phyloP scores from a whole-genome alignment of 2,329 filamentous ascomycete species.

The Scedosporium boydii region DNA sequence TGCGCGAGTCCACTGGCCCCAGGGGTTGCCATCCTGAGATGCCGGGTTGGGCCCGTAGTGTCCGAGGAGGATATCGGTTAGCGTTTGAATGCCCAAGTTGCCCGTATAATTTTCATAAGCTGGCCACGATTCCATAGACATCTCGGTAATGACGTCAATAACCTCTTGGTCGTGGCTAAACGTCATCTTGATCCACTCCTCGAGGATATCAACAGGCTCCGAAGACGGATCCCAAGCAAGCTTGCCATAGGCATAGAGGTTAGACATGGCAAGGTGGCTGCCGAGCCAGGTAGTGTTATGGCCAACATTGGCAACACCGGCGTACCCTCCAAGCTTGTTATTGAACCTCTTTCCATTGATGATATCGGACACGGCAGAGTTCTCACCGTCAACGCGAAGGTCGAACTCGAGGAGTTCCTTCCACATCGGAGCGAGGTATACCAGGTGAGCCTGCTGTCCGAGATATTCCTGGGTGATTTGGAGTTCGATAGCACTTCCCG shows the following conservation, averaged over 20 bases:
- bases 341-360: constrained; percentile 51
- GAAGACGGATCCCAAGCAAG: constrained; percentile 53
- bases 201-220: constrained; percentile 34
- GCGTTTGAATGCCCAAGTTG: constrained; percentile 60
- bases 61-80: constrained; percentile 57
- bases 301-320: constrained; percentile 59
- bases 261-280: constrained; percentile 60
- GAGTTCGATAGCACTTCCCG: constrained; percentile 49
- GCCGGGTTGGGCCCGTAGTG: constrained; percentile 61
- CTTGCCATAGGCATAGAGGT: constrained; percentile 60
- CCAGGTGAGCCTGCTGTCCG: constrained; percentile 59
- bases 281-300: constrained; percentile 59
- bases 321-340: constrained; percentile 48
- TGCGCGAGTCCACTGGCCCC: constrained; percentile 65
- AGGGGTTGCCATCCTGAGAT: constrained; percentile 56
- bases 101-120: constrained; percentile 63
- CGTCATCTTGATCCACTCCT: constrained; percentile 60
- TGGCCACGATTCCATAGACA: constrained; percentile 61
- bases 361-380: constrained; percentile 50
- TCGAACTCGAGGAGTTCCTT: constrained; percentile 60
- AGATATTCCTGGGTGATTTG: constrained; percentile 62
- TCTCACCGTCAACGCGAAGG: constrained; percentile 46
- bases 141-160: constrained; percentile 47
- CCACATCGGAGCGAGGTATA: constrained; percentile 62
- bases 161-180: constrained; percentile 47